These are phyloP conservation scores for Boletus patriciae DNA, from an alignment of 768 basidiomycete species.

Conservation along the genomic window DNA sequence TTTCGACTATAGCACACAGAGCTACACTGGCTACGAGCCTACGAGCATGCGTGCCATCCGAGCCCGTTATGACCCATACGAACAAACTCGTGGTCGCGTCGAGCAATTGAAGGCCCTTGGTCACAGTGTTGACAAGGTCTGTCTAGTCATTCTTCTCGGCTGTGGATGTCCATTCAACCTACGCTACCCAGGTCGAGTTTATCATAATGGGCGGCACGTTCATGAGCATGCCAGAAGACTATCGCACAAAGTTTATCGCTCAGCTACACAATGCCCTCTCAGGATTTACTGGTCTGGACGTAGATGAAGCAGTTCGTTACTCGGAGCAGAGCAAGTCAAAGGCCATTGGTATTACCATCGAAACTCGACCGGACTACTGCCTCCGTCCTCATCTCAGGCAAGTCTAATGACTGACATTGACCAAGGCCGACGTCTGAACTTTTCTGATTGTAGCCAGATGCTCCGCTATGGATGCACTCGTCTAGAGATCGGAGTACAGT, in stretches of 20 bases:
- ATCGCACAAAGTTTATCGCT: constrained; percentile 89
- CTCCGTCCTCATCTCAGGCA: constrained; percentile 93
- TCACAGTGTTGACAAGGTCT: constrained; percentile 94
- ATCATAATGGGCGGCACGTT: constrained; percentile 99
- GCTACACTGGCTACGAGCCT: constrained; percentile 93
- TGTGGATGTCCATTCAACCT: background rate
- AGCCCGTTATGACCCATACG: constrained; percentile 95
- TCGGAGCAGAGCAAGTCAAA: constrained; percentile 98
- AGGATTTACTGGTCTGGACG: constrained; percentile 88
- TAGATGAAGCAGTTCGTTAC: constrained; percentile 96
- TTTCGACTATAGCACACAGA: constrained; percentile 98
- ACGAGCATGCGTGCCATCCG: constrained; percentile 99
- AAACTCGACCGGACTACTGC: constrained; percentile 98
- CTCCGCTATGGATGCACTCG: constrained; percentile 98
- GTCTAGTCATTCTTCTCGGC: background rate
- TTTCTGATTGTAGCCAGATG: constrained; percentile 76
- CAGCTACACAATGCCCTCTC: constrained; percentile 96
- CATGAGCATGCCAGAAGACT: constrained; percentile 99
- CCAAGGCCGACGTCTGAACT: background rate
- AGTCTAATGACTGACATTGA: constrained; percentile 4
- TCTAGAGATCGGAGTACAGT: constrained; percentile 97
- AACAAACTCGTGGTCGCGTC: constrained; percentile 92
- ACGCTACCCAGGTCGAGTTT: constrained; percentile 63
- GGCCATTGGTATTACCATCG: constrained; percentile 98
- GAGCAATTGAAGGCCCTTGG: constrained; percentile 96